Percentiles rank a stretch among this genome's conserved stretches.
phyloP scores from a whole-genome alignment of 768 basidiomycete species.

The Pisolithus marmoratus region DNA sequence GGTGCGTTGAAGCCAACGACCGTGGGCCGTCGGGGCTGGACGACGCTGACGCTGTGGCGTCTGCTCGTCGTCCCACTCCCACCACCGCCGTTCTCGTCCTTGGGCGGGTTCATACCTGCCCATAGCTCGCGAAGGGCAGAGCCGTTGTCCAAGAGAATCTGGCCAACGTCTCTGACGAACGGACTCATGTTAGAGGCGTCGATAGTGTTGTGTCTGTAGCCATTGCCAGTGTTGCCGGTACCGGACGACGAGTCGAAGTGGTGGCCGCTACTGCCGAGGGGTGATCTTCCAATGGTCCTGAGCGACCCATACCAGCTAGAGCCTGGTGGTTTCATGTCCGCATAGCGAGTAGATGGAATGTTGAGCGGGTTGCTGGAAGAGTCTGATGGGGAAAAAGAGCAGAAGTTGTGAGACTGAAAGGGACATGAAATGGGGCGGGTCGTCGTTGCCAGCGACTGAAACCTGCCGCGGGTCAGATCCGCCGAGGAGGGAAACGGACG shows the following conservation, averaged over 20 bases:
- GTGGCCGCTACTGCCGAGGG: slow-evolving; percentile 44
- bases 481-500: slow-evolving; percentile 44
- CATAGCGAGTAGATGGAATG: slow-evolving; percentile 52
- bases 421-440: slow-evolving; percentile 51
- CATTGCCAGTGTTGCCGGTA: slow-evolving; percentile 42
- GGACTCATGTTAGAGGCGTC: slow-evolving; percentile 79
- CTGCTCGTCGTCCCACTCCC: slow-evolving; percentile 75
- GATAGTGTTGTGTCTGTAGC: slow-evolving; percentile 28
- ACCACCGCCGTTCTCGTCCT: slow-evolving; percentile 55
- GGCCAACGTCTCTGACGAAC: slow-evolving; percentile 77
- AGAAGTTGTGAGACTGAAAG: slow-evolving; percentile 12
- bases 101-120: slow-evolving; percentile 61
- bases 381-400: too few relatives aligned
- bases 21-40: too few relatives aligned
- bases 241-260: slow-evolving; percentile 40
- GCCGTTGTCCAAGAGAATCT: slow-evolving; percentile 71
- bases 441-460: slow-evolving; percentile 66
- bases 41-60: slow-evolving; percentile 80
- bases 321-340: slow-evolving; percentile 58
- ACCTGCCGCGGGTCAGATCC: slow-evolving; percentile 67
- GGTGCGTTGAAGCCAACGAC: too few relatives aligned
- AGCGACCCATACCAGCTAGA: slow-evolving; percentile 61
- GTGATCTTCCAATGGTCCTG: slow-evolving; percentile 52
- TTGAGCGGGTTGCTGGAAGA: slow-evolving; percentile 40
- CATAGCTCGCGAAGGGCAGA: slow-evolving; percentile 70